Base-by-base conservation (phyloP, 1,284 basidiomycete genomes). In the Exobasidium rhododendri region DNA sequence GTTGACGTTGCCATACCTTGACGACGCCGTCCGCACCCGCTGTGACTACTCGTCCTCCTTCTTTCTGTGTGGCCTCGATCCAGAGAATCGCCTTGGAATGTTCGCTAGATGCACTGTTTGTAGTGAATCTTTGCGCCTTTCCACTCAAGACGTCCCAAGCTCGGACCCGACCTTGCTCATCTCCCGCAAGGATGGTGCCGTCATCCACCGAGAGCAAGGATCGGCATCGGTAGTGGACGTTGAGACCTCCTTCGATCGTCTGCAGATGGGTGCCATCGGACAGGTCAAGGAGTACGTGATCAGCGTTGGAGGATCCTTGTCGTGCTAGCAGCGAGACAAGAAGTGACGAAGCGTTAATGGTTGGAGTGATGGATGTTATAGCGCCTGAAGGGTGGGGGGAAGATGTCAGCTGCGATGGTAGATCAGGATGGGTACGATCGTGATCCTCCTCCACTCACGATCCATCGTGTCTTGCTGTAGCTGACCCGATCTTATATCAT, bases 131-230 rank as follows among this genome's bases (percentile, higher is more conserved):
- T 35, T 30, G 13, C 20, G 50, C 22, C 84, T 88, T 74, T 80
- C 92, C 91, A 78, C 92, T 89, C 29, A 96, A 85, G 58, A 97
- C 82, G 75, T 94, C 92, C 94, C 94, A 99, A 43, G 86, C 87
- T 88, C 91, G 93, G 4, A 98, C 82, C 62, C 81, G 82, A 0
- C 96, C 96, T 3, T 88, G 85, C 79, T 97, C 94, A 77, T 97
- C 96, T 3, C 94, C 94, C 46, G 86, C 88, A 1, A 97, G 77
- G 2, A 97, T 87, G 0, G 68, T 84, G 4, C 31, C 31, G 52
- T 56, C 85, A 5, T 89, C 88, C 17, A 31, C 31, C 22, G 20
- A 55, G 72, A 97, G 91, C 63, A 86, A 87, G n/a, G 89, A 87
- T 22, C 88, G 87, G 73, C 87, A 89, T 20, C 91, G 85, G 78